phyloP scores from a whole-genome alignment of 441 rosid species.

The Viola pubescens region DNA sequence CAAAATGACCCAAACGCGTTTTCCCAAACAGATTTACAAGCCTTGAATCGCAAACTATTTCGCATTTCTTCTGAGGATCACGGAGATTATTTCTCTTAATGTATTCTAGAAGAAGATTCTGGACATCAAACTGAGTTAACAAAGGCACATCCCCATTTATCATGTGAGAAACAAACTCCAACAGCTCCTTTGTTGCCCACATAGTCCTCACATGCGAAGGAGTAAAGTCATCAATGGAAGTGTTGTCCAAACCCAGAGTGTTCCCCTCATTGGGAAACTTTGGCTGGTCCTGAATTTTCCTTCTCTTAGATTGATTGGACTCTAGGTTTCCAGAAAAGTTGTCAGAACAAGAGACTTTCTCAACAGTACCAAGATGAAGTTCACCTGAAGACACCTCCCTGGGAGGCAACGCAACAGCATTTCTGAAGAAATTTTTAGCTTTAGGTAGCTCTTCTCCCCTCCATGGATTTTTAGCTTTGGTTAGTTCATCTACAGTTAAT shows the following conservation, averaged over 20 bases:
- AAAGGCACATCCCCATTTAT: slow-evolving; percentile 58
- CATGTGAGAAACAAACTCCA: slow-evolving; percentile 83
- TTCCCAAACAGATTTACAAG: slow-evolving; percentile 63
- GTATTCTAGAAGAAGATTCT: slow-evolving; percentile 68
- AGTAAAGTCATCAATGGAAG: slow-evolving; percentile 24
- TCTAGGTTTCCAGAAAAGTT: slow-evolving; percentile 33
- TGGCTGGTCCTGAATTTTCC: slow-evolving; percentile 39
- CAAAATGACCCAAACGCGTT: slow-evolving; percentile 58
- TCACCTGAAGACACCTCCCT: slow-evolving; percentile 26
- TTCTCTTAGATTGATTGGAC: slow-evolving; percentile 40
- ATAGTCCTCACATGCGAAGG: slow-evolving; percentile 32
- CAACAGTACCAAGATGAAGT: slow-evolving; percentile 25
- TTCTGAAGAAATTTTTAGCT: slow-evolving; percentile 55
- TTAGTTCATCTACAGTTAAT: slow-evolving; percentile 67
- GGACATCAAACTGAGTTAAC: slow-evolving; percentile 65
- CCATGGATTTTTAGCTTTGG: slow-evolving; percentile 47
- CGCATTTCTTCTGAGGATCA: slow-evolving; percentile 49
- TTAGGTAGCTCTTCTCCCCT: slow-evolving; percentile 27
- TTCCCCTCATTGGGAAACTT: slow-evolving; percentile 24
- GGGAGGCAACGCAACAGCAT: slow-evolving; percentile 28
- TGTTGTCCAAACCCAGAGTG: slow-evolving; percentile 19
- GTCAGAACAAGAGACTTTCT: slow-evolving; percentile 26
- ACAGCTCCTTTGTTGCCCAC: slow-evolving; percentile 88
- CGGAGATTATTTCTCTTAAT: slow-evolving; percentile 60
- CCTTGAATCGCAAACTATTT: slow-evolving; percentile 63